These are phyloP conservation scores for Colletotrichum brevisporum DNA, from an alignment of 2,329 filamentous ascomycete genomes.

Conservation along the genomic window DNA sequence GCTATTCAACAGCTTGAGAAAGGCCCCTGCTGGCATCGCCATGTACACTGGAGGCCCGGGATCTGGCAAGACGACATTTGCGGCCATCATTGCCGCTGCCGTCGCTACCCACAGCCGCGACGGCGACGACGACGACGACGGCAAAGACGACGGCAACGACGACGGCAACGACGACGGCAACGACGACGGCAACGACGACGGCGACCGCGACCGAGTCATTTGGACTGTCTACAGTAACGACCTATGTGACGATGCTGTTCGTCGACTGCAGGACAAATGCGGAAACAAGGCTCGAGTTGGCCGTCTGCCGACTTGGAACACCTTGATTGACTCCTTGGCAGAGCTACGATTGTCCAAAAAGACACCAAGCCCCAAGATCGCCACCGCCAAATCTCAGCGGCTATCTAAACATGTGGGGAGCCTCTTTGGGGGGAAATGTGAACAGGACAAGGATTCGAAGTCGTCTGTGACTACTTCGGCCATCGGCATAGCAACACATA, in stretches of 20 bases:
- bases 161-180: too few relatives aligned
- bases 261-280: neutral
- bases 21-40: slow-evolving; percentile 19
- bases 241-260: slow-evolving; percentile 22
- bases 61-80: slow-evolving; percentile 29
- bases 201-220: neutral
- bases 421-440: neutral
- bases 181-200: neutral
- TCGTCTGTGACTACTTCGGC: neutral
- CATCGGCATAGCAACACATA: neutral
- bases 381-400: neutral
- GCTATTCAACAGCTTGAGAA: slow-evolving; percentile 3
- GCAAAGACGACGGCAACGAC: too few relatives aligned
- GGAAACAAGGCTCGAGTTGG: slow-evolving; percentile 3
- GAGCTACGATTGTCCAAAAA: neutral
- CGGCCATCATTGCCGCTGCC: slow-evolving; percentile 1
- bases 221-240: slow-evolving; percentile 30
- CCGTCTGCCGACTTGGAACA: slow-evolving; percentile 3
- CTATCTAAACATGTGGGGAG: neutral
- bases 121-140: neutral
- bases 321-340: neutral
- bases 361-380: neutral
- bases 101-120: neutral
- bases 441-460: neutral
- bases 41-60: slow-evolving; percentile 23